Base-by-base conservation (phyloP, 768 basidiomycete species). In the Lactarius sp. region DNA sequence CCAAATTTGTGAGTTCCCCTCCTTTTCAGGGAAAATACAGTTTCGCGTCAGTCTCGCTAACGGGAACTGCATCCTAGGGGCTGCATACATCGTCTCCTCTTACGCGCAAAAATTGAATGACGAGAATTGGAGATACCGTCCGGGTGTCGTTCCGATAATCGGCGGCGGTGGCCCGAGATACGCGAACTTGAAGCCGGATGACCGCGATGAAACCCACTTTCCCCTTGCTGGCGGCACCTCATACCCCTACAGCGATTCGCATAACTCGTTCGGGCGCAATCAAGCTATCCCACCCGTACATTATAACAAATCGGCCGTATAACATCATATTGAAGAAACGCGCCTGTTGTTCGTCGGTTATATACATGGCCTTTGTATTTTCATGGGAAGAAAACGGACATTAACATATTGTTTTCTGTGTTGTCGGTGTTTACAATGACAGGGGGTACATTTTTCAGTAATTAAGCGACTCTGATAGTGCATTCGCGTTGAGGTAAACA, bases 31-130 rank as follows among this genome's bases (percentile, higher is more conserved):
- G n/a, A 18, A 1, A 44, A 41, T n/a, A 20, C 20, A 10, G 46
- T 22, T 9, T 7, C 31, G 20, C 6, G n/a, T 9, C 22, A 4
- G 33, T 18, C 41, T 27, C 47, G 20, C 56, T 62, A 37, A 62
- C 8, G 14, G 14, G 10, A 33, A 31, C 13, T 4, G n/a, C 27
- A 6, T 41, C 3, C 14, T 42, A 67, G 66, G 66, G 63, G 63
- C 66, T 16, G 37, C 64, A 5, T 56, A 56, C 52, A 65, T 67
- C 59, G 59, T 66, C 31, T 41, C 64, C 3, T 56, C 53, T 13
- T 67, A 67, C 34, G 59, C 58, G 4, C 1, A 39, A n/a, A 57
- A 54, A 59, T 52, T 67, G 3, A 22, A 12, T 8, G n/a, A 31
- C 1, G 59, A 67, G 51, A 12, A 54, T 4, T 67, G 49, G 54